Evolutionary conservation across 345 rosid genomes (phyloP), one percentile per base, ranked within the genome.

Genomic region (Linum trigynum): DNA sequence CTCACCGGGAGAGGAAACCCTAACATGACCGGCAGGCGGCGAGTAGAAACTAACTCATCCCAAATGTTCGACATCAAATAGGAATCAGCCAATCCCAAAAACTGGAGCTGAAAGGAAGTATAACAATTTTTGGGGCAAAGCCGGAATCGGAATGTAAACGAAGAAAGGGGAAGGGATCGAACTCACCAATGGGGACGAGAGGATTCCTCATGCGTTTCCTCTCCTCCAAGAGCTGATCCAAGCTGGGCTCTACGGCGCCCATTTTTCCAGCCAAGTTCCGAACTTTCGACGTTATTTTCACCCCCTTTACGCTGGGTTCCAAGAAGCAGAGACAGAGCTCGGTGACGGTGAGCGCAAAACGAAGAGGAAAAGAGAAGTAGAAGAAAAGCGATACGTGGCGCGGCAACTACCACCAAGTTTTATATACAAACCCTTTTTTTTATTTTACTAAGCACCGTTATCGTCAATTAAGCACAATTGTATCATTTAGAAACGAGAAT

Each of bases 161-260:
- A 35, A 38, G 12, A 53, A 48, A 4, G 41, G 63, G 2, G 62
- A 6, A 57, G 66, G 37, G 39, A 38, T 36, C 5, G 55, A 68
- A 63, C 43, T 80, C 9, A 84, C 96, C 96, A 40, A 88, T 68
- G 40, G 96, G 96, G 9, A 88, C 96, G 39, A 84, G 74, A 67
- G 96, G 96, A 65, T 88, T 88, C 65, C 88, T 75, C 11, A 69
- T 78, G 1, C 84, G 84, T 75, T 83, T 80, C 83, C 84, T 88
- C 80, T 83, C 84, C 67, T 72, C 80, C 6, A 72, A 69, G 3
- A 88, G 76, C 3, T 84, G 85, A 57, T 84, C 96, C 69, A 86
- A 64, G 56, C 64, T 74, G 14, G 86, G 82, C 53, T 88, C 90
- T 3, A 78, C 71, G 2, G 68, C 38, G 45, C 74, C 74, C 84